Evolutionary conservation across 129 eudicot species (phyloP), one percentile per base, ranked within the genome.

Genomic region (Flaveria ramosissima): DNA sequence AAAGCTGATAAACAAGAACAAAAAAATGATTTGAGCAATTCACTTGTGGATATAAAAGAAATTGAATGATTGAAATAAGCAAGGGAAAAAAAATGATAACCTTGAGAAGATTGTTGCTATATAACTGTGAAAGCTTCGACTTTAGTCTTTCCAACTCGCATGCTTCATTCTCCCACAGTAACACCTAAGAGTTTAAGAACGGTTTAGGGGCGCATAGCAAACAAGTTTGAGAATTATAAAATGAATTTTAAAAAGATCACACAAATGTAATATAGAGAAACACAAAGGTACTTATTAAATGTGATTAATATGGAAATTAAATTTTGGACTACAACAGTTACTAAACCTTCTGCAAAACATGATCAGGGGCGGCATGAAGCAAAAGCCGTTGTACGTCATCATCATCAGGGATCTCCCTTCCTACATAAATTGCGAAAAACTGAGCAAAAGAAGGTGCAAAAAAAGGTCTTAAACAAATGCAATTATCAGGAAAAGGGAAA

Each of bases 291-390:
- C 30, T 51, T 67, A 45, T 26, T 46, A 50, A 14, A 60, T 71
- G 27, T 21, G 64, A 42, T 21, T 14, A 47, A 21, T 60, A 61
- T n/a, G 16, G 20, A 53, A 74, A 55, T 32, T 36, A 5, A 4
- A 36, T 36, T 32, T 36, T 36, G 41, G 41, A 36, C 41, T 36
- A 36, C 41, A 5, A 5, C 41, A 36, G 50, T 12, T 48, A 71
- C 32, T 63, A 72, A 62, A 93, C 98, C 97, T 91, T 93, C 47
- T 81, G 77, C 27, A 93, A 74, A 70, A 89, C 89, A 74, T 86
- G 88, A 79, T 91, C 98, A 24, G 97, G 89, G 85, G 80, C 83
- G 15, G 91, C 82, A 76, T 78, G 71, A 73, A 93, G 90, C 81
- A 90, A 73, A 52, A 80, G 83, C 67, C 85, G 82, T 72, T 78